Evolutionary conservation across 148 eudicot genomes (phyloP), one percentile per base, ranked within the genome.

Genomic region (Silene uniflora): DNA sequence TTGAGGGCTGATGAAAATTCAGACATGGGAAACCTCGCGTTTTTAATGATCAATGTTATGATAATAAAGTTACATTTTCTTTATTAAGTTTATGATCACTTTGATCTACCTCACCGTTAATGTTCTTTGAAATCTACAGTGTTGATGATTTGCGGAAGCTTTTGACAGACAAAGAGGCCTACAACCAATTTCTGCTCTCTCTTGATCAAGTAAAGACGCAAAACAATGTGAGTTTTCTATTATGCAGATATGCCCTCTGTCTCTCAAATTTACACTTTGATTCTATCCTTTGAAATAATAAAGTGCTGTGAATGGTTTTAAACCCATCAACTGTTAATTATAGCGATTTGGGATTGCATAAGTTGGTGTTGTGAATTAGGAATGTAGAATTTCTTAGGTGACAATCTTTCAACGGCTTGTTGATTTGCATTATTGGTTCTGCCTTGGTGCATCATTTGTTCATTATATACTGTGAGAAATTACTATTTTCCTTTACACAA

Each of bases 171-270:
- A 79, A 79, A 79, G 85, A 79, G 70, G 77, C 80, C 55, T 79
- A 83, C 75, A 80, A 76, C 70, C 73, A 75, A 10, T 83, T 76
- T 63, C 55, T 83, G 46, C 75, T 59, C 75, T 83, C 85, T 63
- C 85, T 83, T 73, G 85, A 83, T 73, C 85, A 83, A 83, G 80
- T 83, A 63, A 83, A 83, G 76, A 83, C 83, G 12, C 85, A 83
- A 62, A 83, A 83, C 47, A 80, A 80, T 69, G 85, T 83, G 60
- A 76, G 83, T 79, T 69, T 27, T 67, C 65, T 47, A 8, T 22
- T 22, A 46, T 47, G 35, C 10, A 29, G 3, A 21, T 44, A 25
- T 10, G 0, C 72, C 21, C 21, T 35, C 9, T 9, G 17, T 11
- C 21, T n/a, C 22, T 52, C 14, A n/a, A 3, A 11, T 69, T 69